Conservation (phyloP, 2,329 filamentous ascomycete genomes). For the Ophiostoma sp. region DNA sequence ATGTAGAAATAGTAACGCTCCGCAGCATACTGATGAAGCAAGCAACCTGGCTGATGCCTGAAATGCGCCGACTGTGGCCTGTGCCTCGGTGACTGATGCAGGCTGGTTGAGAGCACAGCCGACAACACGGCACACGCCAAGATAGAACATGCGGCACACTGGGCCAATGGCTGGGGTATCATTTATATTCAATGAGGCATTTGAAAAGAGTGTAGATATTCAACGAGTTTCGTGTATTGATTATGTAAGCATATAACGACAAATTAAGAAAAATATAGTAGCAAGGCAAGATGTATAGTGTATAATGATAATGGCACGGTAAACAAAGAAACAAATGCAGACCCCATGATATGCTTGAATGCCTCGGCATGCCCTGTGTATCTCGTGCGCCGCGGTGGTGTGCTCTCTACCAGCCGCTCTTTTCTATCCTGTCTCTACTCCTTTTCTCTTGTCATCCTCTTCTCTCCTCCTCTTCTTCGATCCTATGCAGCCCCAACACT, state of each 20-base stretch:
- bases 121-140: too few relatives aligned
- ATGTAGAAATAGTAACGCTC: too few relatives aligned
- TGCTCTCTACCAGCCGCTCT: not conserved
- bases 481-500: not conserved
- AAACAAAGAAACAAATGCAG: not conserved
- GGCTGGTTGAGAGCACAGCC: too few relatives aligned
- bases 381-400: not conserved
- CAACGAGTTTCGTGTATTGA: not conserved
- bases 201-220: not conserved
- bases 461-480: too few relatives aligned
- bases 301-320: not conserved
- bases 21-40: too few relatives aligned
- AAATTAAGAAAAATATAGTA: not conserved
- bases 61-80: too few relatives aligned
- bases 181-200: not conserved
- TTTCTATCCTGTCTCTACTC: not conserved
- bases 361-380: not conserved
- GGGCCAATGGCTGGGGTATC: too few relatives aligned
- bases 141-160: too few relatives aligned
- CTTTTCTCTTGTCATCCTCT: too few relatives aligned
- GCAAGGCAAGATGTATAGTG: not conserved
- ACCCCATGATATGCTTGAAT: conserved; percentile 1
- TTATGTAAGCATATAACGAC: not conserved
- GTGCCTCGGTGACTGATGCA: too few relatives aligned
- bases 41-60: too few relatives aligned